Evolutionary conservation across 2,329 filamentous ascomycete genomes (phyloP).

Genomic region (Aspergillus novoparasiticus): DNA sequence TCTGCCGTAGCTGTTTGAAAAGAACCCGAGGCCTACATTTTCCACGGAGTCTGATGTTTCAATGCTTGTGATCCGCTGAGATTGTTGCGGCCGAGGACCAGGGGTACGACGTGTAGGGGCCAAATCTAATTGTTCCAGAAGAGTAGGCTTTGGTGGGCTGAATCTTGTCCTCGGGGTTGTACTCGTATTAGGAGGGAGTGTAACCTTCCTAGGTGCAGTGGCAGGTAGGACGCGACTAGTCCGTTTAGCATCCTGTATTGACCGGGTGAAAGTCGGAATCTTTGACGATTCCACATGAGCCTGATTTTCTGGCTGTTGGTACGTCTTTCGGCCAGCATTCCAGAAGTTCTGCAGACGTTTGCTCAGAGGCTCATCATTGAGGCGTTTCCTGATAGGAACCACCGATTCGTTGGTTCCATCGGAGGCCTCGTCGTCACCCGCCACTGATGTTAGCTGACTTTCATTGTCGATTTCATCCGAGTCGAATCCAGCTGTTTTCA

Average conservation of each 20-base stretch:
- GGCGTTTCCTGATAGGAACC: constrained; percentile 29
- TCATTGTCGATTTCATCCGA: constrained; percentile 36
- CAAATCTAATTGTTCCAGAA: constrained; percentile 40
- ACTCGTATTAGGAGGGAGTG: constrained; percentile 37
- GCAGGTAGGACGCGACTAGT: constrained; percentile 29
- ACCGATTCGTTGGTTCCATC: constrained; percentile 34
- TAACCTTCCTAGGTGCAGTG: constrained; percentile 32
- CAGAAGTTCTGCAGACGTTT: constrained; percentile 43
- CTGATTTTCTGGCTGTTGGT: constrained; percentile 24
- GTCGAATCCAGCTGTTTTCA: constrained; percentile 41
- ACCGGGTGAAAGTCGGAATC: constrained; percentile 14
- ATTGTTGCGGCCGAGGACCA: constrained; percentile 33
- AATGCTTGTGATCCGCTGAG: constrained; percentile 21
- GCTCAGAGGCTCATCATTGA: constrained; percentile 37
- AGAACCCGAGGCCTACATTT: constrained; percentile 24
- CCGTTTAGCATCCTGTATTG: constrained; percentile 23
- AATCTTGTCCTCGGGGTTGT: constrained; percentile 42
- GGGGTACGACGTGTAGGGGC: constrained; percentile 38
- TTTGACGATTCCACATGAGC: constrained; percentile 22
- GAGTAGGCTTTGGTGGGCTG: constrained; percentile 43
- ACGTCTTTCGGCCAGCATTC: constrained; percentile 34
- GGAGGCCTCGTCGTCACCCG: constrained; percentile 34
- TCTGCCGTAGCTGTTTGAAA: constrained; percentile 24
- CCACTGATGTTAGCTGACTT: constrained; percentile 34
- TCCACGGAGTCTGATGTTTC: constrained; percentile 21